Conservation (phyloP, 1,139 yeast species). For the Debaryomyces fabryi region DNA sequence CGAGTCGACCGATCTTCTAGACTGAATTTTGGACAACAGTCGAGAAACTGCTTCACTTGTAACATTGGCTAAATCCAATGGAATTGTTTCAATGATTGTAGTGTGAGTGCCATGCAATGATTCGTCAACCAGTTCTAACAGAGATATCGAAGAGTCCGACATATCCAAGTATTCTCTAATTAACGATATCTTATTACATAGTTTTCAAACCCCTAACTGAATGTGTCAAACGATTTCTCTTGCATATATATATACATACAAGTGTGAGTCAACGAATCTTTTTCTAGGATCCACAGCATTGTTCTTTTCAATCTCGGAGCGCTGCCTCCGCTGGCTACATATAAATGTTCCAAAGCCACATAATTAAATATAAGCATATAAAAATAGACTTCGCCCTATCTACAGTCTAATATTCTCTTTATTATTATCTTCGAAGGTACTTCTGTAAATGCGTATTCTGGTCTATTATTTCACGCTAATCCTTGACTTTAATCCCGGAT, state of each 20-base stretch:
- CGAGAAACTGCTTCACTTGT: slow-evolving; percentile 23
- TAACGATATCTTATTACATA: neutral
- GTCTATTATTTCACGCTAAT: no score
- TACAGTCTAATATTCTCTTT: no score
- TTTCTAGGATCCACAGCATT: neutral
- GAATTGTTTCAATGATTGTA: slow-evolving; percentile 16
- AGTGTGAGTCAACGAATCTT: neutral
- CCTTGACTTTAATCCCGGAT: no score
- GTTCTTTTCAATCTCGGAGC: neutral
- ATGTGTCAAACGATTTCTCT: neutral
- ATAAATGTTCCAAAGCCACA: neutral
- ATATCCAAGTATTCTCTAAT: neutral
- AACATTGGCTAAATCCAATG: slow-evolving; percentile 18
- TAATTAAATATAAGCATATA: neutral
- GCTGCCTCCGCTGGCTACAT: neutral
- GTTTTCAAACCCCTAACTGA: neutral
- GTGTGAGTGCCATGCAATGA: neutral
- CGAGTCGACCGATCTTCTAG: slow-evolving; percentile 15
- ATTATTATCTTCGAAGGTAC: no score
- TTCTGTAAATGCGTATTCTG: no score
- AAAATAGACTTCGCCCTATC: no score
- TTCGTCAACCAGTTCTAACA: slow-evolving; percentile 2
- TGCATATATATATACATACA: neutral
- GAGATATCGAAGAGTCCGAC: neutral
- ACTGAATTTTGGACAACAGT: slow-evolving; percentile 19